These are phyloP conservation scores for Veloporphyrellus conicus DNA, from an alignment of 1,284 basidiomycete genomes.

Conservation along the genomic window DNA sequence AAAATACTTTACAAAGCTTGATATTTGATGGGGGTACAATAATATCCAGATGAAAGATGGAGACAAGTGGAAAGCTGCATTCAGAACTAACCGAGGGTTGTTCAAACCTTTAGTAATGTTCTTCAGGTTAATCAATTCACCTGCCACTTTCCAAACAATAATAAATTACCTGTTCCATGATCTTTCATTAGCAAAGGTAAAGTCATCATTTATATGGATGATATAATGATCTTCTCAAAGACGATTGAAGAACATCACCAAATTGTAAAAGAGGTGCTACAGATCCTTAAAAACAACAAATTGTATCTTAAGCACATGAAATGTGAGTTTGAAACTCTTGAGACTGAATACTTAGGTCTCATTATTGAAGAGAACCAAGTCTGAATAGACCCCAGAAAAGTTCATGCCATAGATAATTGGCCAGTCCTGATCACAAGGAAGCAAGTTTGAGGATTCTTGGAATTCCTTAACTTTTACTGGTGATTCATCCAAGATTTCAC, in stretches of 20 bases:
- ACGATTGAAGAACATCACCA: slow-evolving; percentile 18
- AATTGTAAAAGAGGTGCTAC: slow-evolving; percentile 31
- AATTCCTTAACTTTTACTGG: not conserved
- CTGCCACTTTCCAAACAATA: not conserved
- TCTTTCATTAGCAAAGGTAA: not conserved
- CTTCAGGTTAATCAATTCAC: not conserved
- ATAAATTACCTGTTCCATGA: not conserved
- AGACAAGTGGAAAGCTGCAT: not conserved
- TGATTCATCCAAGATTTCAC: not conserved
- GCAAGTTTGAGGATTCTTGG: not conserved
- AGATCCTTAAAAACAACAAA: slow-evolving; percentile 15
- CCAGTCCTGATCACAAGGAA: accelerated
- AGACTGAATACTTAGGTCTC: slow-evolving; percentile 29
- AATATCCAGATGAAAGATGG: not conserved
- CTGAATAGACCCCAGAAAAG: not conserved
- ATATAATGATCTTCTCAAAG: not conserved
- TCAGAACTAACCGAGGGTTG: not conserved
- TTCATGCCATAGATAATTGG: not conserved
- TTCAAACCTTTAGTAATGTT: not conserved
- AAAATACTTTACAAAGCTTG: not conserved
- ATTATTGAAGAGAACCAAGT: not conserved
- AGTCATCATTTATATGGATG: not conserved
- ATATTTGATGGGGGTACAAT: not conserved
- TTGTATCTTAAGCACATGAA: slow-evolving; percentile 29
- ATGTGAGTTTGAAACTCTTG: slow-evolving; percentile 24